Percentiles rank a stretch among this genome's conserved stretches.
phyloP scores from a whole-genome alignment of 2,329 filamentous ascomycete species.

The Diaporthe nobilis region DNA sequence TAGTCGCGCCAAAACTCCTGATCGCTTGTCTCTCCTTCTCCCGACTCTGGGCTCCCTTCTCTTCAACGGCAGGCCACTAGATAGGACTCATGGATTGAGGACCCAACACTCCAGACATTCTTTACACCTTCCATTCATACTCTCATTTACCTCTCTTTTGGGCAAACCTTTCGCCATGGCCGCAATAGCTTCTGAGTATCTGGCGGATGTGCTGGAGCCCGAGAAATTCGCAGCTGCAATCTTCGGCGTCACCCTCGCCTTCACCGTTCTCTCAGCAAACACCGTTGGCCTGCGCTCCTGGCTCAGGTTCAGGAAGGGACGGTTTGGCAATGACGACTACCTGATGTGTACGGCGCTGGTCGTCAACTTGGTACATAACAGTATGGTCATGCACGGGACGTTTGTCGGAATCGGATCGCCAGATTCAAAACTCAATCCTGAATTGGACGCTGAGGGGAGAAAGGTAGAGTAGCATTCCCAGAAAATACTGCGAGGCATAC shows the following conservation, averaged over 20 bases:
- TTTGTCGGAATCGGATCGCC: conserved; percentile 41
- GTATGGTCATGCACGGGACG: conserved; percentile 41
- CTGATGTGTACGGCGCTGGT: conserved; percentile 41
- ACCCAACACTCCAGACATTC: conserved; percentile 21
- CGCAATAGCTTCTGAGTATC: conserved; percentile 40
- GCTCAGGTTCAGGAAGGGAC: conserved; percentile 30
- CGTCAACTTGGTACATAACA: conserved; percentile 41
- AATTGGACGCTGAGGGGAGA: conserved; percentile 37
- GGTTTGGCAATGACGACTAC: conserved; percentile 39
- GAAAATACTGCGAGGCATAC: not conserved
- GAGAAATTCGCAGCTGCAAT: conserved; percentile 41
- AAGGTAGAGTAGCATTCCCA: conserved; percentile 15
- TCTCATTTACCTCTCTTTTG: conserved; percentile 3
- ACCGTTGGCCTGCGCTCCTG: conserved; percentile 35
- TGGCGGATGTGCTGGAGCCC: conserved; percentile 39
- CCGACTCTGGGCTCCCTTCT: not conserved
- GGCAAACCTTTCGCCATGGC: conserved; percentile 34
- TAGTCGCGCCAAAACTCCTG: not conserved
- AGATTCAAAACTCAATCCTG: conserved; percentile 38
- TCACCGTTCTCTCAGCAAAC: conserved; percentile 39
- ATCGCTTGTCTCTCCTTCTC: conserved; percentile 10
- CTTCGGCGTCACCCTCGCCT: conserved; percentile 41
- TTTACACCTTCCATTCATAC: conserved; percentile 3
- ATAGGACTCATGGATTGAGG: conserved; percentile 15
- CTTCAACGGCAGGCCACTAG: conserved; percentile 27